Conservation (phyloP, 164 flowering plant species). For the Stephania cephalantha region DNA sequence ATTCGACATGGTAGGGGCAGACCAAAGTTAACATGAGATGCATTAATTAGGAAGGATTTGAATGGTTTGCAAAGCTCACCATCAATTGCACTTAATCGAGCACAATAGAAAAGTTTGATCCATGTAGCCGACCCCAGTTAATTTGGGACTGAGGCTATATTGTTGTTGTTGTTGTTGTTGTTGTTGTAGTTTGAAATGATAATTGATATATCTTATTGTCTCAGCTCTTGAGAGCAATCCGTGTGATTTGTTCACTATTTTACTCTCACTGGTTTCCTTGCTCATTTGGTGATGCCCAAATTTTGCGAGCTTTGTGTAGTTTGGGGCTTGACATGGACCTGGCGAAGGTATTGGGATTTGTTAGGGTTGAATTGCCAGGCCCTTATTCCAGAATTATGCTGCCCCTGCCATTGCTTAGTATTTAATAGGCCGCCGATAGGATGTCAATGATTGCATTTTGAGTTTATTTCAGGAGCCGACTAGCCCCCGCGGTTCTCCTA, state of each 20-base stretch:
- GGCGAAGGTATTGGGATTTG: neutral
- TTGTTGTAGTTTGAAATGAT: too few relatives aligned
- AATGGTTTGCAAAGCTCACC: too few relatives aligned
- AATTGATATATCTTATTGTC: neutral
- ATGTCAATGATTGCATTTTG: neutral
- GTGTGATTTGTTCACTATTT: neutral
- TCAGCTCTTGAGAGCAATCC: neutral
- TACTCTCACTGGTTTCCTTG: neutral
- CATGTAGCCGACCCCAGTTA: too few relatives aligned
- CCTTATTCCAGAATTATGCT: neutral
- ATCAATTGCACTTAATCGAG: too few relatives aligned
- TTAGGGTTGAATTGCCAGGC: neutral
- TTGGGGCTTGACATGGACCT: neutral
- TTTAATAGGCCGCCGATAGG: neutral
- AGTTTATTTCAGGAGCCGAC: neutral
- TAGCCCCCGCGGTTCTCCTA: too few relatives aligned
- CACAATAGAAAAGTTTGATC: too few relatives aligned
- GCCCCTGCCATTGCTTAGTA: neutral
- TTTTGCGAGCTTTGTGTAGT: neutral
- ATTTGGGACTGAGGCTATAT: too few relatives aligned
- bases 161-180: too few relatives aligned
- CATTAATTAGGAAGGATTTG: too few relatives aligned
- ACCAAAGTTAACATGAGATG: too few relatives aligned
- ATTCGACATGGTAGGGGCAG: too few relatives aligned
- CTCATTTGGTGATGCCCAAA: neutral